Conservation (phyloP, 345 rosid species). For the Litchi chinensis region DNA sequence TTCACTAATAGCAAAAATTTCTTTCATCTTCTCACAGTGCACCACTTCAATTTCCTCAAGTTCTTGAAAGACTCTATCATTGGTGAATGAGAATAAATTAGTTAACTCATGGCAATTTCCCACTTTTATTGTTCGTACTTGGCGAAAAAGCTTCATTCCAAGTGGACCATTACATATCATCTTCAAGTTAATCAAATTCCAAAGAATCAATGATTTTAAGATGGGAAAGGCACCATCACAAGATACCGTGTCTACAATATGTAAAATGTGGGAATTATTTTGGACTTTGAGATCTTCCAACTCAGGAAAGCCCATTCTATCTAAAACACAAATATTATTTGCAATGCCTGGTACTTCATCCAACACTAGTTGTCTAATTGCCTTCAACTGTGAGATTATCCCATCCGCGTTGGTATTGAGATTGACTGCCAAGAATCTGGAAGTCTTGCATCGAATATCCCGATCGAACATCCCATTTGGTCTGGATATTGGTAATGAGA, state of each 20-base stretch:
- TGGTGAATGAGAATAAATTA: constrained; percentile 19
- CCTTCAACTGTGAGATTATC: neutral
- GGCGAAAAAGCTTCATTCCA: too few species aligned
- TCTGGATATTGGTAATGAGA: too few species aligned
- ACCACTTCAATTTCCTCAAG: constrained; percentile 25
- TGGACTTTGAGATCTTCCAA: constrained; percentile 6
- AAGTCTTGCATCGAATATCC: neutral
- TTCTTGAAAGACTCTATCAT: constrained; percentile 5
- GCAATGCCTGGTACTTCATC: neutral
- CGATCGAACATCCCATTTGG: too few species aligned
- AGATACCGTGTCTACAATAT: too few species aligned
- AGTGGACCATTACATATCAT: too few species aligned
- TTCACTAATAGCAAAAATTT: constrained; percentile 1
- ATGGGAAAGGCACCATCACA: too few species aligned
- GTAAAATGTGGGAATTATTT: too few species aligned
- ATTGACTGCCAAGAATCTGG: constrained; percentile 22
- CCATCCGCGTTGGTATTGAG: neutral
- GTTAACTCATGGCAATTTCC: constrained; percentile 1
- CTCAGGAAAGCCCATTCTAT: constrained; percentile 10
- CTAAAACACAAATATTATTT: neutral
- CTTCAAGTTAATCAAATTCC: too few species aligned
- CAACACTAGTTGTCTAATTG: neutral
- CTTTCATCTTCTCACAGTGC: constrained; percentile 1
- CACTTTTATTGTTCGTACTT: neutral
- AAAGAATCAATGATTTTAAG: too few species aligned